These are phyloP conservation scores for Jacaranda copaia DNA, from an alignment of 257 asterid genomes.

Conservation along the genomic window DNA sequence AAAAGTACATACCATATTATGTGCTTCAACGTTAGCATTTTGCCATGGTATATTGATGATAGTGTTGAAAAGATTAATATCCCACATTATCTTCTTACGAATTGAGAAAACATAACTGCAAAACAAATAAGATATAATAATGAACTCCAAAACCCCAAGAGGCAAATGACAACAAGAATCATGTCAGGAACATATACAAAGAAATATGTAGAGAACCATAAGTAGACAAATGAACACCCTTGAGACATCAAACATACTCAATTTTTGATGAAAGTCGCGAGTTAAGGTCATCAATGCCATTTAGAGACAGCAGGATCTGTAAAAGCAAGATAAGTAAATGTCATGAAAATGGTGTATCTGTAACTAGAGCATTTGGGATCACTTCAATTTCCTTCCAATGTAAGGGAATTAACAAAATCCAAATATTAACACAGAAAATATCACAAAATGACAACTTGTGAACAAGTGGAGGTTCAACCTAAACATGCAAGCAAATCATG, in stretches of 20 bases:
- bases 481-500: slow-evolving; percentile 11
- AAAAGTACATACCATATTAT: slow-evolving; percentile 56
- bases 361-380: slow-evolving; percentile 19
- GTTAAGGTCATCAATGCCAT: slow-evolving; percentile 63
- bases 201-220: slow-evolving; percentile 21
- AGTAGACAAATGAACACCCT: slow-evolving; percentile 34
- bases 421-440: slow-evolving; percentile 25
- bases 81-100: slow-evolving; percentile 75
- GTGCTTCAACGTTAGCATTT: slow-evolving; percentile 48
- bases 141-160: slow-evolving; percentile 24
- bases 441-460: slow-evolving; percentile 9
- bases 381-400: slow-evolving; percentile 30
- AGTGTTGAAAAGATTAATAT: slow-evolving; percentile 53
- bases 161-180: slow-evolving; percentile 22
- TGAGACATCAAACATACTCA: slow-evolving; percentile 63
- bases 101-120: slow-evolving; percentile 76
- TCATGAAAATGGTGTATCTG: slow-evolving; percentile 2
- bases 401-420: slow-evolving; percentile 22
- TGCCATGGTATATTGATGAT: slow-evolving; percentile 62
- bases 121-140: slow-evolving; percentile 34
- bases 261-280: slow-evolving; percentile 76
- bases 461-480: slow-evolving; percentile 28
- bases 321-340: slow-evolving; percentile 37
- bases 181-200: background rate
- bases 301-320: slow-evolving; percentile 80